Percentiles rank a stretch among this genome's conserved stretches.
phyloP scores from a whole-genome alignment of 108 stramenopile genomes.

The Skeletonema grethae region DNA sequence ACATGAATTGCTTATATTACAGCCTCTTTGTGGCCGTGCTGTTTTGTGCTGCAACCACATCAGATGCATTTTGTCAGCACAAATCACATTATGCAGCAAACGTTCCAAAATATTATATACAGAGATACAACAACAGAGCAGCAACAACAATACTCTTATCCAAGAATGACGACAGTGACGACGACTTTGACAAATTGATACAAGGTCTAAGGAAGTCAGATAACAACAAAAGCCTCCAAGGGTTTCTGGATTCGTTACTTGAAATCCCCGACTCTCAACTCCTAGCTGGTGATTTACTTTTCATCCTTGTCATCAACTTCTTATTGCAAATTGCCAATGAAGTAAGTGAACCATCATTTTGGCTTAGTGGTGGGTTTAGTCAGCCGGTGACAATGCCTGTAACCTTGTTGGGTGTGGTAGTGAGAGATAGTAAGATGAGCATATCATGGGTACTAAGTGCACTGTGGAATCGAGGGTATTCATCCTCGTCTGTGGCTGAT shows the following conservation, averaged over 20 bases:
- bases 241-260: constrained; percentile 19
- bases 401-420: constrained; percentile 26
- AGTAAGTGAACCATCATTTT: constrained; percentile 52
- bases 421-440: constrained; percentile 45
- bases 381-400: constrained; percentile 60
- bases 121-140: background rate
- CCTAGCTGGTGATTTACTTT: constrained; percentile 40
- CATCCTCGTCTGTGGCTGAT: constrained; percentile 32
- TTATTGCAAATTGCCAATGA: constrained; percentile 41
- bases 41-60: background rate
- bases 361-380: constrained; percentile 60
- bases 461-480: constrained; percentile 40
- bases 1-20: background rate
- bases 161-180: background rate
- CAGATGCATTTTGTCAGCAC: background rate
- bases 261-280: constrained; percentile 41
- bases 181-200: background rate
- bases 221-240: background rate
- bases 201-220: background rate
- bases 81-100: background rate
- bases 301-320: constrained; percentile 39
- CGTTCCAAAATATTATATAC: background rate
- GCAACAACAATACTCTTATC: background rate
- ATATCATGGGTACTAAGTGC: constrained; percentile 39
- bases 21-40: background rate